Percentiles rank a stretch among this genome's conserved stretches.
These are phyloP conservation scores for Chiua sp. DNA, from an alignment of 1,284 basidiomycete species.

Conservation along the genomic window DNA sequence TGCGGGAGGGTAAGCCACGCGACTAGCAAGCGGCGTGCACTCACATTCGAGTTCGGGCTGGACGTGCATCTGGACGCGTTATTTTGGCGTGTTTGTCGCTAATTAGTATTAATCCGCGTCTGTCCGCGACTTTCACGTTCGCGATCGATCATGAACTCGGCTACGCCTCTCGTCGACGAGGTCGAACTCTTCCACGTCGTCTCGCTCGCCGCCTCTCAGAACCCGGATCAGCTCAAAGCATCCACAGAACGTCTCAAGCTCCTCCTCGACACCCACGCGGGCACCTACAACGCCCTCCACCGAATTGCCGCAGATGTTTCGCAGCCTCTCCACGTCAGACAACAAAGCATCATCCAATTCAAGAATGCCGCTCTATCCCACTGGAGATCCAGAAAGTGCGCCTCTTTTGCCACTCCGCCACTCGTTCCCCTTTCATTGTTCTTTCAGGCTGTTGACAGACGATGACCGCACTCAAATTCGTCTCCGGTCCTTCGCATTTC, in stretches of 20 bases:
- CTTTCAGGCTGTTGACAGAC: constrained; percentile 64
- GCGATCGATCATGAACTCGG: constrained; percentile 30
- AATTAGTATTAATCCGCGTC: constrained; percentile 6
- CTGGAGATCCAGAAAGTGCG: constrained; percentile 77
- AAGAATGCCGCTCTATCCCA: constrained; percentile 72
- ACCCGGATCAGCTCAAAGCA: constrained; percentile 59
- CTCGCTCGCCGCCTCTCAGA: constrained; percentile 71
- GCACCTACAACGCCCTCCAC: constrained; percentile 72
- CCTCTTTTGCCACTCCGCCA: constrained; percentile 3
- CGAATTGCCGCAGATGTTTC: constrained; percentile 67
- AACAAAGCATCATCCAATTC: constrained; percentile 82
- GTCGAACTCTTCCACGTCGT: constrained; percentile 71
- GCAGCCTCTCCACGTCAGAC: constrained; percentile 66
- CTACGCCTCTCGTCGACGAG: constrained; percentile 46
- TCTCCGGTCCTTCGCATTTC: constrained; percentile 60
- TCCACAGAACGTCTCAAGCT: constrained; percentile 68
- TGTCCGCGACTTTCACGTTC: not conserved
- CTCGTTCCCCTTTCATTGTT: constrained; percentile 13
- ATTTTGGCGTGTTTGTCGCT: constrained; percentile 33
- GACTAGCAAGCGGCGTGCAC: not conserved
- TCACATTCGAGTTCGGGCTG: not conserved
- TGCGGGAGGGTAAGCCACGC: not conserved
- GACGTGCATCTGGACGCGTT: constrained; percentile 35
- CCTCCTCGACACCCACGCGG: constrained; percentile 63
- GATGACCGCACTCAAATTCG: constrained; percentile 67